Evolutionary conservation across 805 yeast species (phyloP), one percentile per base, ranked within the genome.

Genomic region (Blastobotrys attinorum): DNA sequence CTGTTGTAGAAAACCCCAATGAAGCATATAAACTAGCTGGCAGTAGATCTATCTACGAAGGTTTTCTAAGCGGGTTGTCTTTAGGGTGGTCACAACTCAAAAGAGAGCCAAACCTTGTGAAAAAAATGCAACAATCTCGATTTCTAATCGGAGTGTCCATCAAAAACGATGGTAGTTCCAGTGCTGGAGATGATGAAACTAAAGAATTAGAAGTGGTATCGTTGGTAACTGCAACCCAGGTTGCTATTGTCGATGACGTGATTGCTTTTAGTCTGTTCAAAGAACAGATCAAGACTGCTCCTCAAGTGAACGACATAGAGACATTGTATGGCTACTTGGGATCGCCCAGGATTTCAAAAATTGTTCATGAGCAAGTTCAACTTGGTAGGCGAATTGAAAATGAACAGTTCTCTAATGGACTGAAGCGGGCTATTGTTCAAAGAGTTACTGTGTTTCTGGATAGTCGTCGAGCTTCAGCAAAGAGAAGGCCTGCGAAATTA

Each of bases 221-320:
- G 13, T 52, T 65, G 18, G 56, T 55, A 11, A 18, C 43, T 3
- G 61, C 66, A 1, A 11, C 45, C 1, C 57, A 63, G 11, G 42
- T 64, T 20, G 59, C 57, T 7, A 54, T 66, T 31, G 62, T 61
- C 7, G 69, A 66, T 44, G 65, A 66, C 43, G 60, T 66, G 4
- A 56, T 63, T 8, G 42, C 54, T 4, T 65, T 52, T 53, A 63
- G 64, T 46, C 54, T 55, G 38, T 66, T 66, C 53, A 61, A 58
- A 40, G 29, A 44, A 18, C 47, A 55, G 13, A 40, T 65, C 8
- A 42, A 54, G 16, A 51, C 62, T 1, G 64, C 65, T 3, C 71
- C 71, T 1, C 66, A 59, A 42, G 57, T 52, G n/a, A 43, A 44
- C 10, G 32, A 23, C 1, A 39, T 66, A 8, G 70, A 66, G 44